A percentile compares a stretch with the other conserved stretches of the same genome.
Evolutionary conservation across 129 eudicot species (phyloP).

Genomic region (Cynara cardunculus): DNA sequence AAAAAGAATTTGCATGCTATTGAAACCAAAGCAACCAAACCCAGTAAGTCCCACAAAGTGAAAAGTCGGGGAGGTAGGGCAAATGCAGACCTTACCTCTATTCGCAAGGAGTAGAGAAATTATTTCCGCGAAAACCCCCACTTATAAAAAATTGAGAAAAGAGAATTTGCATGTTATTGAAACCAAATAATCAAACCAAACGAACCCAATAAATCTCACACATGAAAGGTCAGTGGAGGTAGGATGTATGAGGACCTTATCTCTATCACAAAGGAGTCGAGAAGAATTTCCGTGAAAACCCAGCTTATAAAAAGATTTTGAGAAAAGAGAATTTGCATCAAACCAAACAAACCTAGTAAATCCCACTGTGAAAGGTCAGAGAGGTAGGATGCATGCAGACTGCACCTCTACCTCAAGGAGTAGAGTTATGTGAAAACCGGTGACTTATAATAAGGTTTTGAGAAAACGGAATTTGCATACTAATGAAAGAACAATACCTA

Average conservation of each 20-base stretch:
- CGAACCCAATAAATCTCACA: background rate
- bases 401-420: too few relatives aligned
- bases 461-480: background rate
- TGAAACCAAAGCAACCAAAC: background rate
- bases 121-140: background rate
- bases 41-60: background rate
- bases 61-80: background rate
- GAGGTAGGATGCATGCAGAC: too few relatives aligned
- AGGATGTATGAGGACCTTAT: too few relatives aligned
- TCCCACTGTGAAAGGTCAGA: too few relatives aligned
- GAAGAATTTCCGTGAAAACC: too few relatives aligned
- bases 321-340: too few relatives aligned
- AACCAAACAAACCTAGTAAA: too few relatives aligned
- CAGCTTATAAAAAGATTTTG: too few relatives aligned
- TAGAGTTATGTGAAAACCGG: background rate
- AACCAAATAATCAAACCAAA: background rate
- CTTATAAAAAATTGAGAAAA: background rate
- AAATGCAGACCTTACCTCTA: background rate
- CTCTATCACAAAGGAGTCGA: too few relatives aligned
- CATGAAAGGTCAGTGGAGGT: too few relatives aligned
- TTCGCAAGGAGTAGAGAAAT: background rate
- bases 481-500: constrained; percentile 40
- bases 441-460: background rate
- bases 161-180: background rate
- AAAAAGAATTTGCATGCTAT: background rate